Evolutionary conservation across 108 stramenopile genomes (phyloP).

Genomic region (Pseudonitzschia delicatissima): DNA sequence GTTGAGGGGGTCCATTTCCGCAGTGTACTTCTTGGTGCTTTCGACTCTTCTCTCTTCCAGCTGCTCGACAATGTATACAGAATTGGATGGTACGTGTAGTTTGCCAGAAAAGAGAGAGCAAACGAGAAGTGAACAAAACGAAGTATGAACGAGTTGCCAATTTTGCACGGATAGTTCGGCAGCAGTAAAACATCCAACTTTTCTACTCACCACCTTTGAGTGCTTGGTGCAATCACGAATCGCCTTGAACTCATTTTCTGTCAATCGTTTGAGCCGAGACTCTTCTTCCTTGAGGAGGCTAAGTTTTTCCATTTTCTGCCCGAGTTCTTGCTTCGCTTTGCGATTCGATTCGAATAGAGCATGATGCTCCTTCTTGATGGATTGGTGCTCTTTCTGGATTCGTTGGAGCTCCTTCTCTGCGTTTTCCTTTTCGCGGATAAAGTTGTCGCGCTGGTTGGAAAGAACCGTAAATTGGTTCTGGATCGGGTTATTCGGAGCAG

Average conservation of each 20-base stretch:
- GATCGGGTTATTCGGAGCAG: constrained; percentile 22
- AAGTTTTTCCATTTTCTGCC: constrained; percentile 13
- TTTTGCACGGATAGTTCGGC: no score
- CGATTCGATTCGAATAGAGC: constrained; percentile 13
- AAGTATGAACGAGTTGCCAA: no score
- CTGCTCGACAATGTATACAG: no score
- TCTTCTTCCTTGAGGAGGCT: constrained; percentile 21
- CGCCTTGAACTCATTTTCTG: constrained; percentile 25
- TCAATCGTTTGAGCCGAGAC: constrained; percentile 6
- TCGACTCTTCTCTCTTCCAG: constrained; percentile 10
- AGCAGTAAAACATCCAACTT: no score
- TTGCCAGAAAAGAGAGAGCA: not conserved
- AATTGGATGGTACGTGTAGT: no score
- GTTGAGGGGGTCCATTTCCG: constrained; percentile 19
- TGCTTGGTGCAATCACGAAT: constrained; percentile 23
- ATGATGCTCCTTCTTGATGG: constrained; percentile 19
- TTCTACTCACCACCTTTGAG: constrained; percentile 1
- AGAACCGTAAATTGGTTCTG: constrained; percentile 32
- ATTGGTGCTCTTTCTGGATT: constrained; percentile 11
- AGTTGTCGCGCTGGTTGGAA: constrained; percentile 16
- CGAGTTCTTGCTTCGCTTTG: constrained; percentile 14
- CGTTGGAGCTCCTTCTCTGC: constrained; percentile 1
- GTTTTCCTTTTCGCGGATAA: constrained; percentile 10
- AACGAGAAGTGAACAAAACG: not conserved
- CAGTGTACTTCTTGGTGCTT: constrained; percentile 12